Evolutionary conservation across 805 yeast species (phyloP).

Genomic region (Maudiozyma serrabonitensis): DNA sequence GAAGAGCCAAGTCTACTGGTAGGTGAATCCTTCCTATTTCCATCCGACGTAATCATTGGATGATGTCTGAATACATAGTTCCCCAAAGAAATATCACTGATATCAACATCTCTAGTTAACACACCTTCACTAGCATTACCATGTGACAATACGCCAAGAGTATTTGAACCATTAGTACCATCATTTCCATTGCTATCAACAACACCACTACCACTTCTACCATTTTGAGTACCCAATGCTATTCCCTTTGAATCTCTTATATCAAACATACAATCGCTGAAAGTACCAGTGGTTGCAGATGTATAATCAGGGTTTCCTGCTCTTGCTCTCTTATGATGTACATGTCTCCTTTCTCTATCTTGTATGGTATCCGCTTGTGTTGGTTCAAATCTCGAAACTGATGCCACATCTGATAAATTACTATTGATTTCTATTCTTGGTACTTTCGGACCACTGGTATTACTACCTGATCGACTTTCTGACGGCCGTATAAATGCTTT

Average conservation of each 20-base stretch:
- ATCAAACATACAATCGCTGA: slow-evolving; percentile 21
- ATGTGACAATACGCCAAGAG: not conserved
- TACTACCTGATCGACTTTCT: not conserved
- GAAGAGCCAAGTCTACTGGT: not conserved
- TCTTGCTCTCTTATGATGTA: slow-evolving; percentile 3
- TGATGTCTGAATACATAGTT: not conserved
- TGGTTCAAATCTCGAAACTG: too few relatives aligned
- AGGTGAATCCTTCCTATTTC: not conserved
- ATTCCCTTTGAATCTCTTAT: not conserved
- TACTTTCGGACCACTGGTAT: not conserved
- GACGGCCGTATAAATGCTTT: not conserved
- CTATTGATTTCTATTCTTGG: slow-evolving; percentile 1
- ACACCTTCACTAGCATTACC: not conserved
- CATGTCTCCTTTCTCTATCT: slow-evolving; percentile 5
- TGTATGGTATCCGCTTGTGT: too few relatives aligned
- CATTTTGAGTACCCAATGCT: not conserved
- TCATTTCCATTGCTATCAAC: not conserved
- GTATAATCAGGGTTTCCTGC: slow-evolving; percentile 13
- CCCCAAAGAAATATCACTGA: not conserved
- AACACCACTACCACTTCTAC: not conserved
- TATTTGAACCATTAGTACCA: not conserved
- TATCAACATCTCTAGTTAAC: not conserved
- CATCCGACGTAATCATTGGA: not conserved
- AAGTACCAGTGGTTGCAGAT: slow-evolving; percentile 23
- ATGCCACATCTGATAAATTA: not conserved